phyloP scores from a whole-genome alignment of 768 basidiomycete genomes.

The Boletales sp. region DNA sequence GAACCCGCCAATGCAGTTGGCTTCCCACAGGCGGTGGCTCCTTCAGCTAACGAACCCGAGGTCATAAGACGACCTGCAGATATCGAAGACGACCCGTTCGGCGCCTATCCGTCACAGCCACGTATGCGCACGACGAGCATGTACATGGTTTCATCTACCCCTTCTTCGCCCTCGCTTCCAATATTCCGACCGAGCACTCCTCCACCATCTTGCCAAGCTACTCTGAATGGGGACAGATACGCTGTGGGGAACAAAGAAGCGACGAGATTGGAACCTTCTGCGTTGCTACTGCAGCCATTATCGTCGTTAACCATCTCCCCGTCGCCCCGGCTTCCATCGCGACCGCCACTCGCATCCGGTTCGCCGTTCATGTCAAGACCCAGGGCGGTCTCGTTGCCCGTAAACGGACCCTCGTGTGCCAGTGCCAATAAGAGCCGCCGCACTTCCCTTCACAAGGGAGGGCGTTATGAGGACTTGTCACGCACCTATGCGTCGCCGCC shows the following conservation, averaged over 20 bases:
- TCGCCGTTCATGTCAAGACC: conserved; percentile 15
- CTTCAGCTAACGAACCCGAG: conserved; percentile 2
- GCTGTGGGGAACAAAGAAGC: not conserved
- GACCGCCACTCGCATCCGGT: conserved; percentile 10
- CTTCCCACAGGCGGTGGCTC: conserved; percentile 17
- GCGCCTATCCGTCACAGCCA: conserved; percentile 13
- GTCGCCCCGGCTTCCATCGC: conserved; percentile 2
- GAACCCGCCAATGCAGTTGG: conserved; percentile 14
- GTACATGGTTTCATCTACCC: conserved; percentile 10
- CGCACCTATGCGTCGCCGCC: conserved; percentile 29
- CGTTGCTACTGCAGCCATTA: conserved; percentile 28
- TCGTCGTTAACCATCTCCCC: conserved; percentile 16
- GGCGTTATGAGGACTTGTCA: conserved; percentile 27
- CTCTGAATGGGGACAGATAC: conserved; percentile 1
- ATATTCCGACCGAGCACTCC: conserved; percentile 25
- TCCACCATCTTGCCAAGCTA: conserved; percentile 21
- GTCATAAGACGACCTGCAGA: conserved; percentile 4
- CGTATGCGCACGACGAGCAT: conserved; percentile 32
- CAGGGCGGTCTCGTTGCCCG: conserved; percentile 27
- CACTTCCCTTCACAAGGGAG: conserved; percentile 16
- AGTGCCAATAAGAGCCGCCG: conserved; percentile 10
- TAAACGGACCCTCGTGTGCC: not conserved
- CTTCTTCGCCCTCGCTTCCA: conserved; percentile 11
- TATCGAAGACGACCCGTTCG: conserved; percentile 24
- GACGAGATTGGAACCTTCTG: conserved; percentile 18